A percentile compares a stretch with the other conserved stretches of the same genome.
These are phyloP conservation scores for Ambrosiella cleistominuta DNA, from an alignment of 2,329 filamentous ascomycete species.

Conservation along the genomic window DNA sequence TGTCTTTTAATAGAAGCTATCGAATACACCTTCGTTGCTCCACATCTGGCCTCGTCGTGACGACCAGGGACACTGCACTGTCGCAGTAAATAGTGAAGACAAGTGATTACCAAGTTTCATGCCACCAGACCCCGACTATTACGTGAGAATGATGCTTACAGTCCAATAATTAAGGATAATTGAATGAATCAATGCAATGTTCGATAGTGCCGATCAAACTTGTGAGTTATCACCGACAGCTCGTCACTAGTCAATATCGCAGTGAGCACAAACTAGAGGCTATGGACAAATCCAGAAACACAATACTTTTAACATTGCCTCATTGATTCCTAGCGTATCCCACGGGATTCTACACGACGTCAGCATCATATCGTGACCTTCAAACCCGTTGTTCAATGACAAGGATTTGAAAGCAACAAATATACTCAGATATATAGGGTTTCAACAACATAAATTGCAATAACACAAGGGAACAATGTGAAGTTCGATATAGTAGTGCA, in stretches of 20 bases:
- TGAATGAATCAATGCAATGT: neutral
- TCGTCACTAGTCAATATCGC: neutral
- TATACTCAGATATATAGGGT: too few relatives aligned
- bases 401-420: too few relatives aligned
- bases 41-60: neutral
- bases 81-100: neutral
- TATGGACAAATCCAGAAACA: neutral
- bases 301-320: neutral
- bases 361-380: neutral
- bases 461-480: too few relatives aligned
- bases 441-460: too few relatives aligned
- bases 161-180: neutral
- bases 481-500: too few relatives aligned
- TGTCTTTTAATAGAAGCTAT: neutral
- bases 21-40: neutral
- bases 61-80: neutral
- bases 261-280: neutral
- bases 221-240: neutral
- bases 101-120: neutral
- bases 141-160: neutral
- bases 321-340: neutral
- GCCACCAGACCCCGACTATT: neutral
- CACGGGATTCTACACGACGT: neutral
- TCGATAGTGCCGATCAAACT: neutral
- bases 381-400: neutral